Evolutionary conservation across 2,329 filamentous ascomycete species (phyloP).

Genomic region (Eutypa lata): DNA sequence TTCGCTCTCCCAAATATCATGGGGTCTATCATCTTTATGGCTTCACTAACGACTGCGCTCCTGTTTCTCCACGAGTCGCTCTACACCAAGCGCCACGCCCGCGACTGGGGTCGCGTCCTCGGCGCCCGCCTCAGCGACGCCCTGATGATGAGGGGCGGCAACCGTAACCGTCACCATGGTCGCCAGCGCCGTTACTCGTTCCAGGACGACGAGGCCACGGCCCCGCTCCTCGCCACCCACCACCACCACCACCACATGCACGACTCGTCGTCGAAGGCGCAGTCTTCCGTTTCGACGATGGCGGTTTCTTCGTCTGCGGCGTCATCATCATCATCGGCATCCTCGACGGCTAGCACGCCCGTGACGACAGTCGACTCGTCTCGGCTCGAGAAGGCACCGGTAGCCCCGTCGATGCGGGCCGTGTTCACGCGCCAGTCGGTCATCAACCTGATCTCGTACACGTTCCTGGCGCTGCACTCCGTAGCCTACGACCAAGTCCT

Average conservation of each 20-base stretch:
- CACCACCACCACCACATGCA: constrained; percentile 19
- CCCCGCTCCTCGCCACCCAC: constrained; percentile 46
- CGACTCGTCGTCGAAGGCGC: background rate
- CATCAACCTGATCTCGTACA: constrained; percentile 75
- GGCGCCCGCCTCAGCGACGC: constrained; percentile 61
- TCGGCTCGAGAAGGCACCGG: constrained; percentile 14
- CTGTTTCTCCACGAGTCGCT: constrained; percentile 88
- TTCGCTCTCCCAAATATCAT: constrained; percentile 84
- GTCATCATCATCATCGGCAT: constrained; percentile 1
- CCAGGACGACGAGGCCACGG: constrained; percentile 54
- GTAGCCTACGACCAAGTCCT: constrained; percentile 85
- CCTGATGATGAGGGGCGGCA: constrained; percentile 23
- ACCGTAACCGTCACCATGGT: constrained; percentile 16
- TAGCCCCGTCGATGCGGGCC: constrained; percentile 20
- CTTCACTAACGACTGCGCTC: constrained; percentile 70
- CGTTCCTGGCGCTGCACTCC: constrained; percentile 75
- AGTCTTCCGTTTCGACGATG: too few relatives aligned
- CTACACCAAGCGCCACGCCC: constrained; percentile 62
- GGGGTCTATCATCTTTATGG: constrained; percentile 70
- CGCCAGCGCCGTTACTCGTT: constrained; percentile 44
- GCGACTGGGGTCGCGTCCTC: constrained; percentile 73
- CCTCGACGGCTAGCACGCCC: background rate
- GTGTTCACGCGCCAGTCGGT: constrained; percentile 73
- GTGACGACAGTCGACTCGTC: constrained; percentile 9
- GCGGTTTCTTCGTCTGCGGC: background rate